These are phyloP conservation scores for Bruguiera gymnorhiza DNA, from an alignment of 345 rosid species.

Conservation along the genomic window DNA sequence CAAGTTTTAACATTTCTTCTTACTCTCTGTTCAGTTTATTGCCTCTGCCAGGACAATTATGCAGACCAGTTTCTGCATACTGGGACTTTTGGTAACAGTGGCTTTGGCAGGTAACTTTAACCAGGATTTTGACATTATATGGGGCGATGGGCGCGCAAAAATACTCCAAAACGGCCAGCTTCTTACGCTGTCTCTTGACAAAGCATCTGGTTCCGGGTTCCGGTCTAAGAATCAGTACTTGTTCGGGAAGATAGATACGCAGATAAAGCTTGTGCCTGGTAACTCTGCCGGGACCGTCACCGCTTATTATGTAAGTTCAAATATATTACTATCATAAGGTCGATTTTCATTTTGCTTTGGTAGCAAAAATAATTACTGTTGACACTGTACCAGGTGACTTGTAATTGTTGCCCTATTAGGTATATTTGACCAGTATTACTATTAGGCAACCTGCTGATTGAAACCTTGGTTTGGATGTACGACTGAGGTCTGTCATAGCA, in stretches of 20 bases:
- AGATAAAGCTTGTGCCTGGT: constrained; percentile 12
- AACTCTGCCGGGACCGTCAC: constrained; percentile 18
- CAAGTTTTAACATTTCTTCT: not conserved
- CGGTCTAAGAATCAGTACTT: constrained; percentile 13
- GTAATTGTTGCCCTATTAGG: no score
- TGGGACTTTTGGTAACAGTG: not conserved
- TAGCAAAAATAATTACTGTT: no score
- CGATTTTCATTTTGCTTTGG: no score
- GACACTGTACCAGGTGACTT: no score
- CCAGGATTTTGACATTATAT: constrained; percentile 9
- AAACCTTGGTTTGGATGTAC: no score
- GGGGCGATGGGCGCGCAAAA: constrained; percentile 11
- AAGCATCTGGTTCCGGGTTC: constrained; percentile 7
- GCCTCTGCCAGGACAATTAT: not conserved
- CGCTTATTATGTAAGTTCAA: constrained; percentile 6
- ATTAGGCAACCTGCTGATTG: no score
- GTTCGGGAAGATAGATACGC: constrained; percentile 15
- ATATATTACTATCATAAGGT: not conserved
- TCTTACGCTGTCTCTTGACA: constrained; percentile 12
- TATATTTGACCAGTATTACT: no score
- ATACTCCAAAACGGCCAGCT: constrained; percentile 6
- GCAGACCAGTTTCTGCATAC: not conserved
- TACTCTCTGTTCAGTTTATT: not conserved
- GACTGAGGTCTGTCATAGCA: no score
- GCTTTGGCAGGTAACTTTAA: constrained; percentile 1